Evolutionary conservation across 768 basidiomycete genomes (phyloP), one percentile per base, ranked within the genome.

Genomic region (Calocera cornea): DNA sequence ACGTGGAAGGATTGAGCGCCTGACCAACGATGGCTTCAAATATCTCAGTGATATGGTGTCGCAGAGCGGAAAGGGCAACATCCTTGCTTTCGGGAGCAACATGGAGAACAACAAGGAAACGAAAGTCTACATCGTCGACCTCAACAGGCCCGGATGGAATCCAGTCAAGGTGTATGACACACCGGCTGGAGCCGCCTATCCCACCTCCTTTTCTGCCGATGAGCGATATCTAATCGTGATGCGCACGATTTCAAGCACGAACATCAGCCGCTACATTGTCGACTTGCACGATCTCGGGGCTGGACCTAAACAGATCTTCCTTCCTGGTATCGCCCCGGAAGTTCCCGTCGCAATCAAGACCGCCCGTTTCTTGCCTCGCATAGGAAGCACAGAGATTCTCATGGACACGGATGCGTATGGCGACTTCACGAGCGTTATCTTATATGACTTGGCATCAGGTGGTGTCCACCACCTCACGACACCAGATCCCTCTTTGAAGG

Each of bases 11-110:
- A 74, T 80, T 50, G 79, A 81, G 71, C 74, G 79, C 34, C 65
- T 81, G n/a, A 81, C 80, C 11, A 75, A 79, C 36, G 79, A 80
- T 47, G 71, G 72, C 63, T 75, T 73, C 69, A 75, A 74, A 65
- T 80, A 81, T 64, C 64, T 65, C 7, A 64, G 65, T 19, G 31
- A 77, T 41, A 34, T 71, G 8, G 64, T 78, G 63, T 80, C 80
- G 1, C 68, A 74, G 41, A 5, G 22, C 2, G 54, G 54, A 27
- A 12, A 27, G 31, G 54, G 54, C 27, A 60, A 60, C 19, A 11
- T 60, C 3, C 54, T 60, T 31, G 54, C 31, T 2, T 60, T 60
- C 54, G 54, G 54, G 14, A 60, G 54, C 54, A 60, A 60, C 31
- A 27, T 60, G 54, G 54, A 60, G 31, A 60, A 60, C 54, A 60